Evolutionary conservation across 164 flowering plant species (phyloP).

Genomic region (Stephania japonica): DNA sequence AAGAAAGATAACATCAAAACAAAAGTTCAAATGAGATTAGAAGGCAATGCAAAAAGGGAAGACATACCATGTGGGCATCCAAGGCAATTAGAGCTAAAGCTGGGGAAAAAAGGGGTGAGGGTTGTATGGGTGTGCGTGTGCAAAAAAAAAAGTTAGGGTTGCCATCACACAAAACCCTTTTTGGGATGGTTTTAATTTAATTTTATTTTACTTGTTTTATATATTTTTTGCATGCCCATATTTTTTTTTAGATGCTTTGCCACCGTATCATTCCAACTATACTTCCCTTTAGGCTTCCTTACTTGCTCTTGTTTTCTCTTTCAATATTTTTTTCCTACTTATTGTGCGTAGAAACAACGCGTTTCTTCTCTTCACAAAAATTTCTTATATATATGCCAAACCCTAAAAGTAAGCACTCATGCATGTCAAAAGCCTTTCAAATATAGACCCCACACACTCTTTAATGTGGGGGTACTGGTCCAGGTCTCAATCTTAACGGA

Average conservation of each 20-base stretch:
- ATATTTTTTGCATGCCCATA: background rate
- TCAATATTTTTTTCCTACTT: conserved; percentile 7
- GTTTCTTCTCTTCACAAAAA: conserved; percentile 42
- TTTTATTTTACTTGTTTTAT: background rate
- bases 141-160: conserved; percentile 39
- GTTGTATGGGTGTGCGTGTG: conserved; percentile 34
- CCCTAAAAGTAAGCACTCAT: conserved; percentile 57
- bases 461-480: conserved; percentile 12
- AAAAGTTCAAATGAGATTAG: conserved; percentile 2
- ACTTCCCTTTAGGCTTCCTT: conserved; percentile 30
- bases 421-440: conserved; percentile 34
- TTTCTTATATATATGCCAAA: conserved; percentile 32
- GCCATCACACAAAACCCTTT: conserved; percentile 22
- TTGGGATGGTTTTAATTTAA: background rate
- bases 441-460: conserved; percentile 31
- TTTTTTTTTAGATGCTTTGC: conserved; percentile 54
- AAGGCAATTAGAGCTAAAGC: conserved; percentile 9
- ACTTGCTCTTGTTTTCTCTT: conserved; percentile 8
- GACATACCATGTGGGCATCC: conserved; percentile 32
- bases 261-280: conserved; percentile 37
- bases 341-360: conserved; percentile 80
- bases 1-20: background rate
- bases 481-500: conserved; percentile 9
- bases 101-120: background rate
- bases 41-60: conserved; percentile 14